Evolutionary conservation across 768 basidiomycete genomes (phyloP), one percentile per base, ranked within the genome.

Genomic region (Krasilnikovozyma curviuscula): DNA sequence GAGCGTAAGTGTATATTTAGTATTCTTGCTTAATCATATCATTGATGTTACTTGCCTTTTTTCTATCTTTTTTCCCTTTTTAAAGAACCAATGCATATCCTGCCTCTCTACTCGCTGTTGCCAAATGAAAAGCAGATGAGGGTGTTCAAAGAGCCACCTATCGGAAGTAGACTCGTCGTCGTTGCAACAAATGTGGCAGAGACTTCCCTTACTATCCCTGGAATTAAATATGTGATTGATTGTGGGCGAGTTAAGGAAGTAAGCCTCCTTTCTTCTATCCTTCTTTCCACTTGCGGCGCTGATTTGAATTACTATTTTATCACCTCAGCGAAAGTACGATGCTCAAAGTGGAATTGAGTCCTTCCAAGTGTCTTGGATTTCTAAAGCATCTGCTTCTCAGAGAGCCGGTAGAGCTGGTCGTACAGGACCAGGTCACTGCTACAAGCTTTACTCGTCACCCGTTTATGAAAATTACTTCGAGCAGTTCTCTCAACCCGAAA

Each of bases 341-440:
- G 60, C 74, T 7, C 62, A 69, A 8, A 83, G 71, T 52, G 81
- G 85, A 21, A 81, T 98, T 21, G 88, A 97, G 66, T 73, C 84
- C 7, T 97, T 91, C 68, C 78, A 81, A 60, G 74, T 98, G 37
- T 76, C 74, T 46, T 98, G 89, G 91, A 77, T 81, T 54, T 86
- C 86, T 14, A 95, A 95, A 61, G 86, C 91, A 2, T 89, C 88
- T 2, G 86, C 88, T 0, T 73, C 83, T 1, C 93, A 98, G 61
- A 74, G 93, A 51, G 79, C 93, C 3, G 93, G 93, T 60, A 81
- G 93, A 60, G 93, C 93, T 0, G 93, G 93, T 10, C 84, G 93
- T 52, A 95, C 86, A 13, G 91, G 93, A 3, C 91, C 93, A 13
- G 93, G 93, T 24, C 93, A 97, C 64, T 97, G 93, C 65, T 97